A percentile compares a stretch with the other conserved stretches of the same genome.
These are phyloP conservation scores for Lactarius psammicola DNA, from an alignment of 768 basidiomycete species.

Conservation along the genomic window DNA sequence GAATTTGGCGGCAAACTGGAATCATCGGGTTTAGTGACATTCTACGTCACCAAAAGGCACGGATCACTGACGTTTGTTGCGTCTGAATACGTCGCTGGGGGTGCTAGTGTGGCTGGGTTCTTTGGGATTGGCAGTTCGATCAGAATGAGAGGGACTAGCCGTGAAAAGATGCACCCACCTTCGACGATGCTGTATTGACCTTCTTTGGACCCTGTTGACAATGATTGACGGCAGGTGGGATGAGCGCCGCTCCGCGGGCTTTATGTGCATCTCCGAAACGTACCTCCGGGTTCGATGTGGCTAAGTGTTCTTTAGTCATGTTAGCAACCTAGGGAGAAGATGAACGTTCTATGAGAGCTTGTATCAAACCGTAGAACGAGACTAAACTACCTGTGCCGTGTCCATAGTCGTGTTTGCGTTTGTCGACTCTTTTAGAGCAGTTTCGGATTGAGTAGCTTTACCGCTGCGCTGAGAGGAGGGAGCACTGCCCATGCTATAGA, in stretches of 20 bases:
- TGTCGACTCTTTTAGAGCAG: constrained; percentile 7
- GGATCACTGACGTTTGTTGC: constrained; percentile 20
- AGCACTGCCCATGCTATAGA: constrained; percentile 20
- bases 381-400: constrained; percentile 17
- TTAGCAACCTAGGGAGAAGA: constrained; percentile 14
- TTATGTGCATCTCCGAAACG: not conserved
- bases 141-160: not conserved
- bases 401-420: constrained; percentile 18
- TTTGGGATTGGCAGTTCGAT: not conserved
- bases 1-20: constrained; percentile 10
- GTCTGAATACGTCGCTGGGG: constrained; percentile 8
- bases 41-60: not conserved
- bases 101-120: not conserved
- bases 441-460: constrained; percentile 14
- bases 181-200: not conserved
- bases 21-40: not conserved
- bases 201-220: constrained; percentile 13
- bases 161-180: constrained; percentile 5
- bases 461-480: constrained; percentile 23
- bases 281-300: constrained; percentile 7
- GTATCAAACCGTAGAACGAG: not conserved
- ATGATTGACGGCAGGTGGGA: not conserved
- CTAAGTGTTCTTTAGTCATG: constrained; percentile 13
- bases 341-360: not conserved
- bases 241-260: not conserved